Evolutionary conservation across 306 rosid species (phyloP).

Genomic region (Argentina anserina): DNA sequence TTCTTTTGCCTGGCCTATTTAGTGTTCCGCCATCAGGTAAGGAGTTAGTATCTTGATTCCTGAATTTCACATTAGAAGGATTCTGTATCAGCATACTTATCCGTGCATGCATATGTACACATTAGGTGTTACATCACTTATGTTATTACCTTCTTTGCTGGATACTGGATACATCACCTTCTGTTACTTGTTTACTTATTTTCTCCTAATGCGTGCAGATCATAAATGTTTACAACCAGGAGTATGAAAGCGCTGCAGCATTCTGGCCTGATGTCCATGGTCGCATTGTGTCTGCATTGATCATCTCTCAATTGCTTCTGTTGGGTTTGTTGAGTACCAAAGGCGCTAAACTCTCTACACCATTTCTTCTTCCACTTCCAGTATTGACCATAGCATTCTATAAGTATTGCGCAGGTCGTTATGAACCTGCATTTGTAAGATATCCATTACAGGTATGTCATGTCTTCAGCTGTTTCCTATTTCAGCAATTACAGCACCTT

Average conservation of each 20-base stretch:
- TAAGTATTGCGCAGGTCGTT: constrained; percentile 84
- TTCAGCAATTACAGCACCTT: neutral
- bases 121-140: neutral
- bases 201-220: constrained; percentile 63
- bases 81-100: neutral
- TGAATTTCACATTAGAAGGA: neutral
- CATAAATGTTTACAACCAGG: constrained; percentile 89
- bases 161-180: neutral
- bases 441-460: constrained; percentile 59
- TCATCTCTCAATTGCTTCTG: constrained; percentile 66
- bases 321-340: constrained; percentile 79
- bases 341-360: constrained; percentile 62
- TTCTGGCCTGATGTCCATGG: constrained; percentile 98
- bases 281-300: constrained; percentile 63
- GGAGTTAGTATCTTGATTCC: neutral
- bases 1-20: constrained; percentile 85
- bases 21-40: constrained; percentile 96
- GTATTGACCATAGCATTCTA: constrained; percentile 72
- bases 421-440: constrained; percentile 68
- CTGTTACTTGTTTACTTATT: neutral
- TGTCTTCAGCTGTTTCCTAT: neutral
- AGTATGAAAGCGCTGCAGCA: constrained; percentile 88
- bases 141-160: neutral
- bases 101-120: neutral
- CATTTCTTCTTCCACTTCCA: constrained; percentile 77